Evolutionary conservation across 805 yeast genomes (phyloP).

Genomic region (Vanderwaltozyma tropicalis): DNA sequence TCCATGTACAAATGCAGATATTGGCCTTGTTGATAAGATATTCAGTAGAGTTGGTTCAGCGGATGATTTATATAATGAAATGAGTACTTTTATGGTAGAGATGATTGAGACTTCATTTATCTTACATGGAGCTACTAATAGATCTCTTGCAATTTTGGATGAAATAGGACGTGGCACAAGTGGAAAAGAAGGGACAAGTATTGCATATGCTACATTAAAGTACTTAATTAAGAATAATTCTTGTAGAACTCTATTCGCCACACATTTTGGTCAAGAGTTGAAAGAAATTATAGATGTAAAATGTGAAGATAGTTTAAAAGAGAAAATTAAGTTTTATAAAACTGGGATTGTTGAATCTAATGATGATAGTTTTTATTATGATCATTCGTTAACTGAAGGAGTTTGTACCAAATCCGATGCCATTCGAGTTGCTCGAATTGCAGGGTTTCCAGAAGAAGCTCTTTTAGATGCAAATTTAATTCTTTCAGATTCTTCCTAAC

Average conservation of each 20-base stretch:
- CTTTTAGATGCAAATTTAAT: constrained; percentile 36
- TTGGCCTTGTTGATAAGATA: constrained; percentile 69
- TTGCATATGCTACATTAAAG: constrained; percentile 66
- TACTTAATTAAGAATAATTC: constrained; percentile 43
- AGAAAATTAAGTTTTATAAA: constrained; percentile 14
- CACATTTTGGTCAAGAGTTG: constrained; percentile 63
- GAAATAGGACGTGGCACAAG: constrained; percentile 90
- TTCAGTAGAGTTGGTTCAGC: constrained; percentile 78
- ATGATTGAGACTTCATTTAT: constrained; percentile 77
- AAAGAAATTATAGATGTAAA: constrained; percentile 30
- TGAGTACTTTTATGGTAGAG: constrained; percentile 89
- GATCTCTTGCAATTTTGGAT: constrained; percentile 70
- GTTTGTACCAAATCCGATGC: constrained; percentile 72
- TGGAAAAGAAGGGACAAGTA: constrained; percentile 71
- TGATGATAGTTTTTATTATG: constrained; percentile 21
- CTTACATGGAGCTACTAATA: constrained; percentile 49
- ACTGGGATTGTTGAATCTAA: constrained; percentile 20
- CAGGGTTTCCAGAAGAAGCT: constrained; percentile 65
- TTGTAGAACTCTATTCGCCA: constrained; percentile 78
- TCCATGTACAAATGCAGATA: constrained; percentile 52
- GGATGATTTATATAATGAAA: constrained; percentile 66
- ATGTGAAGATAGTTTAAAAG: constrained; percentile 15
- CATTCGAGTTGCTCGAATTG: constrained; percentile 60
- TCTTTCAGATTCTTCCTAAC: too few species aligned
- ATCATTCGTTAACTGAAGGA: constrained; percentile 55